phyloP scores from a whole-genome alignment of 345 rosid genomes.

The Heritiera littoralis region DNA sequence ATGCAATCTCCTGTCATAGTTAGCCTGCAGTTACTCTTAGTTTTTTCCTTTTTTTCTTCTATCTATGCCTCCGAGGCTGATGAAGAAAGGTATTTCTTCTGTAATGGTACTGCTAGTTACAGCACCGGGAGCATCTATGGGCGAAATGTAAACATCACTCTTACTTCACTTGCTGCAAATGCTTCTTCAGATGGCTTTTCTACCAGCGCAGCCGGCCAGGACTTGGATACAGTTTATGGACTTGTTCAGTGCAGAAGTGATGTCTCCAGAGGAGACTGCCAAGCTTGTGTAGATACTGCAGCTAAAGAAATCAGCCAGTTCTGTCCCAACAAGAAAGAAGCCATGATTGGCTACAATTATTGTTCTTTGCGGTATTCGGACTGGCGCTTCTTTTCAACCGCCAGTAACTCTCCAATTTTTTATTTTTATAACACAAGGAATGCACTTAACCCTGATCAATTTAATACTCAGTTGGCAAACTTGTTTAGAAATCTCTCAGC shows the following conservation, averaged over 20 bases:
- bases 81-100: background rate
- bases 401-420: background rate
- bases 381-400: constrained; percentile 29
- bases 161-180: constrained; percentile 28
- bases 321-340: constrained; percentile 35
- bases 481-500: constrained; percentile 29
- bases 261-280: constrained; percentile 28
- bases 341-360: constrained; percentile 18
- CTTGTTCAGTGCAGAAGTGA: constrained; percentile 36
- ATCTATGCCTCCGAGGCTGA: background rate
- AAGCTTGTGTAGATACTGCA: constrained; percentile 24
- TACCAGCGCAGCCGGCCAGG: constrained; percentile 21
- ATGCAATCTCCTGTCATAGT: background rate
- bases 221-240: constrained; percentile 21
- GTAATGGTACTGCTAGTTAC: constrained; percentile 26
- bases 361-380: constrained; percentile 37
- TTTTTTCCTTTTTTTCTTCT: constrained; percentile 5
- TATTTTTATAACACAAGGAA: rapidly evolving
- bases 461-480: constrained; percentile 22
- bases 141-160: constrained; percentile 27
- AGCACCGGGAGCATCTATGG: constrained; percentile 29
- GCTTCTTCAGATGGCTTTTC: constrained; percentile 30
- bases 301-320: constrained; percentile 17
- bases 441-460: constrained; percentile 15
- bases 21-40: background rate